Evolutionary conservation across 2,329 filamentous ascomycete genomes (phyloP).

Genomic region (Fusarium haematococcum): DNA sequence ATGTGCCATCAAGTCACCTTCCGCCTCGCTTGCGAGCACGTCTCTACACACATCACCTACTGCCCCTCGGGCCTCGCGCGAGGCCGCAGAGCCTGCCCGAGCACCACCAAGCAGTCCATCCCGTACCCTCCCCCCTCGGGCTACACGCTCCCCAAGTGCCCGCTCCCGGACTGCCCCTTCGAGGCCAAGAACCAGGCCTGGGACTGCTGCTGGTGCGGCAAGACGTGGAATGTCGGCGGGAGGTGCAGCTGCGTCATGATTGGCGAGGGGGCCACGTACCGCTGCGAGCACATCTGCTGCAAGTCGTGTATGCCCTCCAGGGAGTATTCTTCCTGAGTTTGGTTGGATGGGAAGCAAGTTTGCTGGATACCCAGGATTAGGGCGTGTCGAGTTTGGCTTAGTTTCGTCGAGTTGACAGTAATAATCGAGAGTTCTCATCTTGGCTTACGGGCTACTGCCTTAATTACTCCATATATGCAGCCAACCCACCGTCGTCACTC

Average conservation of each 20-base stretch:
- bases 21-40: conserved; percentile 64
- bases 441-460: neutral
- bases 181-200: conserved; percentile 62
- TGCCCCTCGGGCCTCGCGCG: conserved; percentile 56
- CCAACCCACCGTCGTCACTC: neutral
- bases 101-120: conserved; percentile 56
- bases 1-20: conserved; percentile 66
- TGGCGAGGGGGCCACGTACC: conserved; percentile 60
- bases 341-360: neutral
- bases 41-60: conserved; percentile 58
- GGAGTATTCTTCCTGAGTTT: conserved; percentile 42
- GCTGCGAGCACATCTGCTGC: conserved; percentile 68
- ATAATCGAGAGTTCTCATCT: neutral
- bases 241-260: conserved; percentile 66
- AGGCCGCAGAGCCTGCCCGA: conserved; percentile 56
- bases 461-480: neutral
- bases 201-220: conserved; percentile 69
- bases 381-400: neutral
- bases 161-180: conserved; percentile 61
- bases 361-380: conserved; percentile 13
- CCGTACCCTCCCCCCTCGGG: conserved; percentile 62
- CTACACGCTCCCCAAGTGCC: conserved; percentile 57
- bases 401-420: neutral
- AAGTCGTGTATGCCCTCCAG: conserved; percentile 59
- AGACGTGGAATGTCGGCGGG: conserved; percentile 62